Conservation (phyloP, 1,139 yeast species). For the Torulaspora pretoriensis region DNA sequence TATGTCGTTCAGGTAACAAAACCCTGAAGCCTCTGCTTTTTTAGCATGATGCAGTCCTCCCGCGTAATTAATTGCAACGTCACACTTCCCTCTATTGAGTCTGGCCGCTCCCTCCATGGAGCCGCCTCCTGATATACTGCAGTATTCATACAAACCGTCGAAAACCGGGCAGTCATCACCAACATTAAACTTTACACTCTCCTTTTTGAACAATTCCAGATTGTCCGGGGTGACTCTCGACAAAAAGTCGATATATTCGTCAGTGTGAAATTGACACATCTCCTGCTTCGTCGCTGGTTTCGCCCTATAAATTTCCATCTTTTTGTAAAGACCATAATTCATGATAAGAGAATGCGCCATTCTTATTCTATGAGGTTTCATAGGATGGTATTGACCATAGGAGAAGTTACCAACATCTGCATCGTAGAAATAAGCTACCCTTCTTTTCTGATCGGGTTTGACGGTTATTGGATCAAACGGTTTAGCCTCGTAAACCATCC, state of each 20-base stretch:
- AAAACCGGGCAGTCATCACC: conserved; percentile 98
- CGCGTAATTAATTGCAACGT: conserved; percentile 93
- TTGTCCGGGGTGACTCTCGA: conserved; percentile 94
- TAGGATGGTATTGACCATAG: conserved; percentile 97
- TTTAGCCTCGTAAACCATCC: conserved; percentile 42
- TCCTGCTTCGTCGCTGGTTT: conserved; percentile 98
- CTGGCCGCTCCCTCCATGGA: conserved; percentile 97
- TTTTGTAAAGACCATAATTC: conserved; percentile 94
- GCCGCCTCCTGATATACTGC: conserved; percentile 94
- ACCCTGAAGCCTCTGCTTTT: conserved; percentile 92
- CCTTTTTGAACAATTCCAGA: conserved; percentile 84
- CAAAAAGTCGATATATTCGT: conserved; percentile 90
- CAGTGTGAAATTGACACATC: conserved; percentile 98
- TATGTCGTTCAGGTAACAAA: conserved; percentile 87
- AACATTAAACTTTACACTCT: conserved; percentile 89
- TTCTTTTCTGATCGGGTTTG: conserved; percentile 53
- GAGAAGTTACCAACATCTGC: conserved; percentile 97
- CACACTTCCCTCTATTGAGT: conserved; percentile 87
- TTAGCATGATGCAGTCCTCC: conserved; percentile 98
- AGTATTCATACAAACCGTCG: conserved; percentile 92
- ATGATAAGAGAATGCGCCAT: conserved; percentile 96
- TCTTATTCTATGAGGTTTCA: conserved; percentile 98
- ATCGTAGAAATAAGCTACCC: conserved; percentile 64
- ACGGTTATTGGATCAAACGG: conserved; percentile 60
- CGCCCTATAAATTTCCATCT: conserved; percentile 95